Evolutionary conservation across 108 stramenopile genomes (phyloP), one percentile per base, ranked within the genome.

Genomic region (Bacterosira constricta): DNA sequence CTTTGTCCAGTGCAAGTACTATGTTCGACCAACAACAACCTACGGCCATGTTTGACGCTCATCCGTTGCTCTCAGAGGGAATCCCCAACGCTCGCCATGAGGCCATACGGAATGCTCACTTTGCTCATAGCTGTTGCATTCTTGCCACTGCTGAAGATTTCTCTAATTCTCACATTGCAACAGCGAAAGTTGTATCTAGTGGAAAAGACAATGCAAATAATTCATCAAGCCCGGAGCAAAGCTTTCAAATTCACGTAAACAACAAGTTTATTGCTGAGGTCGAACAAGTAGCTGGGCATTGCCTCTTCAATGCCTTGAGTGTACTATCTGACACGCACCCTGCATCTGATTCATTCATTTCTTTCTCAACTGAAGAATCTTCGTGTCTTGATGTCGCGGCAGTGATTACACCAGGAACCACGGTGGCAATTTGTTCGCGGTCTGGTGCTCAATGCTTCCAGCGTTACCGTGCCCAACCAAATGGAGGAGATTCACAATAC

Each of bases 81-180:
- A 54, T 90, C 31, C 87, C 85, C 0, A 85, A 84, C 45, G 86
- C 86, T 6, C 82, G 79, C 29, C 90, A 90, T 54, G 84, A 90
- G 38, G 87, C 87, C 17, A 83, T 88, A 34, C 66, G 85, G 9
- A 86, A 85, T 50, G 70, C 86, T 13, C 73, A 83, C 67, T 87
- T 64, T 51, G 86, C 85, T 30, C 69, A 66, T 31, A 73, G 82
- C n/a, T 88, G 87, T 49, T 81, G 75, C 50, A 58, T 56, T 10
- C 37, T 75, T 46, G 82, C 82, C 4, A 88, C 90, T 13, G 26
- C 27, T 6, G 65, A 84, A 34, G 89, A 90, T 59, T 86, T 69
- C 55, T 53, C 75, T 12, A 31, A 71, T 21, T 78, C 85, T 34
- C 82, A 78, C n/a, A 49, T 81, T 41, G 59, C 64, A 20, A 49